Evolutionary conservation across 495 filamentous ascomycete genomes (phyloP).

Genomic region (Daldinia concentrica): DNA sequence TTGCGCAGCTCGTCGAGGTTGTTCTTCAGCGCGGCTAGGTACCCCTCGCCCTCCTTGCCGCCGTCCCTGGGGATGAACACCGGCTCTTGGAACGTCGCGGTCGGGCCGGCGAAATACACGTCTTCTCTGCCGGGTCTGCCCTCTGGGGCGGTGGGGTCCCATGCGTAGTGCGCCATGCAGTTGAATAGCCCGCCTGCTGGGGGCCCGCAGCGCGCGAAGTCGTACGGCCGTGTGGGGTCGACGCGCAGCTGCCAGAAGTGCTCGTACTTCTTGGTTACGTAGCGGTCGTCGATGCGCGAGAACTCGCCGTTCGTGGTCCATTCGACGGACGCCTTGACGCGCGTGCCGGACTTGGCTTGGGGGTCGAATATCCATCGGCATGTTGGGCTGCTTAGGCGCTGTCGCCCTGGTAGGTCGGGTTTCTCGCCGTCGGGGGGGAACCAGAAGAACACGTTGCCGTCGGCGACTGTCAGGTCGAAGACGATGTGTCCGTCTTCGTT

Average conservation of each 20-base stretch:
- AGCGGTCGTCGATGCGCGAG: slow-evolving; percentile 68
- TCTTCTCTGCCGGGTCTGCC: slow-evolving; percentile 47
- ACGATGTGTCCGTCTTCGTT: slow-evolving; percentile 58
- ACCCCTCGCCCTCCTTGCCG: slow-evolving; percentile 63
- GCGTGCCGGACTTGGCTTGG: slow-evolving; percentile 49
- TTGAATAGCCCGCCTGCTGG: slow-evolving; percentile 61
- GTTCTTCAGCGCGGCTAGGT: slow-evolving; percentile 64
- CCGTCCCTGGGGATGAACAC: slow-evolving; percentile 62
- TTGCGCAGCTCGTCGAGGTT: slow-evolving; percentile 60
- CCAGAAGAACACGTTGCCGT: slow-evolving; percentile 67
- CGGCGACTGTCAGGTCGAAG: slow-evolving; percentile 64
- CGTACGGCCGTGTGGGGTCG: slow-evolving; percentile 55
- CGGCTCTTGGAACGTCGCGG: slow-evolving; percentile 65
- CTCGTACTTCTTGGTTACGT: slow-evolving; percentile 58
- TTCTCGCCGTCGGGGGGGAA: slow-evolving; percentile 57
- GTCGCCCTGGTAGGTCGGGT: slow-evolving; percentile 43
- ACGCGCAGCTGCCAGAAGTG: slow-evolving; percentile 65
- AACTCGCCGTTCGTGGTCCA: slow-evolving; percentile 65
- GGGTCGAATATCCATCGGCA: slow-evolving; percentile 65
- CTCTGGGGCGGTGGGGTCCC: slow-evolving; percentile 39
- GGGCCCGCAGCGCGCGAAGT: slow-evolving; percentile 60
- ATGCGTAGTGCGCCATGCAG: slow-evolving; percentile 57
- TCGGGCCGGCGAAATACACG: slow-evolving; percentile 59
- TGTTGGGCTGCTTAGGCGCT: slow-evolving; percentile 58
- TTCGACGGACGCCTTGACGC: slow-evolving; percentile 46